A percentile compares a stretch with the other conserved stretches of the same genome.
Conservation (phyloP, 2,329 filamentous ascomycete genomes). For the Hypoxylon sp. region DNA sequence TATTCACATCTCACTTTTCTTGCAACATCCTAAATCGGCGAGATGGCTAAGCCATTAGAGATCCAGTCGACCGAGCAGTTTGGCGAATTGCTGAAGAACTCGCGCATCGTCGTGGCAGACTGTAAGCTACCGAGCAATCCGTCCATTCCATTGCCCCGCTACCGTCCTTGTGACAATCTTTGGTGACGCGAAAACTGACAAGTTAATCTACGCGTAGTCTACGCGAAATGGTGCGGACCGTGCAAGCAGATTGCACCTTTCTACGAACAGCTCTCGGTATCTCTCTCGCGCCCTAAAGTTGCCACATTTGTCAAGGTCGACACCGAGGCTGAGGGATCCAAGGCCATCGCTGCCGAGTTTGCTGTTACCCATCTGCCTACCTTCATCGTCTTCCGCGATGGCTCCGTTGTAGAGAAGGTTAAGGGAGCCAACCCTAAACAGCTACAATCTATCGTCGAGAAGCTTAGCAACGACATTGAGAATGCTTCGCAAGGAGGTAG, state of each 20-base stretch:
- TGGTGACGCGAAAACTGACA: conserved; percentile 45
- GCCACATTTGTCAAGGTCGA: conserved; percentile 92
- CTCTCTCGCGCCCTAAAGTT: conserved; percentile 76
- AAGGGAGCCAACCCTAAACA: conserved; percentile 78
- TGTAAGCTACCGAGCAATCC: conserved; percentile 69
- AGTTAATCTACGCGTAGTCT: conserved; percentile 69
- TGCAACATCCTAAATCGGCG: conserved; percentile 24
- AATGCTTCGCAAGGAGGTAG: conserved; percentile 61
- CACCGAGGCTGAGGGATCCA: conserved; percentile 73
- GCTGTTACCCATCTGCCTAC: conserved; percentile 83
- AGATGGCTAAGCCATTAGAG: conserved; percentile 58
- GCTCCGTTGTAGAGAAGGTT: conserved; percentile 74
- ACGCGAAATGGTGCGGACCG: conserved; percentile 86
- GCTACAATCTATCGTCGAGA: conserved; percentile 77
- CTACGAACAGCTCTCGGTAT: conserved; percentile 79
- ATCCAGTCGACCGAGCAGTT: conserved; percentile 73
- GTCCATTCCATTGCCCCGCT: conserved; percentile 43
- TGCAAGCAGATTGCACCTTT: conserved; percentile 86
- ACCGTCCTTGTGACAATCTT: conserved; percentile 39
- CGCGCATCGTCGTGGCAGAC: conserved; percentile 85
- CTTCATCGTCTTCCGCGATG: conserved; percentile 88
- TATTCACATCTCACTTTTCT: conserved; percentile 12
- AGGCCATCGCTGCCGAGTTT: conserved; percentile 79
- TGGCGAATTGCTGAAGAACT: conserved; percentile 73
- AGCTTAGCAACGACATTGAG: conserved; percentile 75